These are phyloP conservation scores for Tothia fuscella DNA, from an alignment of 2,329 filamentous ascomycete species.

Conservation along the genomic window DNA sequence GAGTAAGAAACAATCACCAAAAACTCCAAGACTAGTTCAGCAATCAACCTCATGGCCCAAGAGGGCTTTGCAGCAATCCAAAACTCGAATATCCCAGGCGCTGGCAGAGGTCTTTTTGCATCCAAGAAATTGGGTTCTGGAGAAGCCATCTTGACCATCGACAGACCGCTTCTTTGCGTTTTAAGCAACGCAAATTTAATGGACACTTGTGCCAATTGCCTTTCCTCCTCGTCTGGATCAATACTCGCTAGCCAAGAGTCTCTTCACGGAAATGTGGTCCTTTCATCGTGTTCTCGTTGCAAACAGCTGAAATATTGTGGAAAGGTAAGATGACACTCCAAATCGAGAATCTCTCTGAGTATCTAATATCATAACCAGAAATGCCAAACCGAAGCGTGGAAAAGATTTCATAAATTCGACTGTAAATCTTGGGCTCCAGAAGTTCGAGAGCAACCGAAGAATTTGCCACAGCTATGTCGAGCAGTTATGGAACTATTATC, in stretches of 20 bases:
- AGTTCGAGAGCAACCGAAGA: conserved; percentile 27
- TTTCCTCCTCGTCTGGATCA: conserved; percentile 30
- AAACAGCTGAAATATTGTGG: conserved; percentile 47
- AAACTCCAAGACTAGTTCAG: too few relatives aligned
- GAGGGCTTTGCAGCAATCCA: too few relatives aligned
- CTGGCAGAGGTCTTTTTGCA: conserved; percentile 47
- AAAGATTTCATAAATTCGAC: conserved; percentile 45
- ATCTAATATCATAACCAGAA: conserved; percentile 26
- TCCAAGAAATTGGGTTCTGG: conserved; percentile 35
- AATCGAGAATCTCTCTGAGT: neutral
- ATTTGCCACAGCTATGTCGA: conserved; percentile 43
- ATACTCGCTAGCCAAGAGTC: conserved; percentile 21
- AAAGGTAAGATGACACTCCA: conserved; percentile 32
- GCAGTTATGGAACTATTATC: conserved; percentile 43
- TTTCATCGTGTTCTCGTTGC: conserved; percentile 48
- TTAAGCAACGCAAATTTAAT: conserved; percentile 40
- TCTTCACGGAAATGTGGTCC: conserved; percentile 15
- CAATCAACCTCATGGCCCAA: too few relatives aligned
- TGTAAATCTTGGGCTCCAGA: conserved; percentile 38
- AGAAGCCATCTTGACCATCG: conserved; percentile 36
- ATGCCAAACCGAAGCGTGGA: conserved; percentile 50
- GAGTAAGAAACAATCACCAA: too few relatives aligned
- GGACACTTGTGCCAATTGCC: conserved; percentile 48
- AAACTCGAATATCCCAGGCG: too few relatives aligned
- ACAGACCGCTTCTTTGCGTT: conserved; percentile 42